Evolutionary conservation across 352 stramenopile species (phyloP).

Genomic region (Phytophthora ramorum): DNA sequence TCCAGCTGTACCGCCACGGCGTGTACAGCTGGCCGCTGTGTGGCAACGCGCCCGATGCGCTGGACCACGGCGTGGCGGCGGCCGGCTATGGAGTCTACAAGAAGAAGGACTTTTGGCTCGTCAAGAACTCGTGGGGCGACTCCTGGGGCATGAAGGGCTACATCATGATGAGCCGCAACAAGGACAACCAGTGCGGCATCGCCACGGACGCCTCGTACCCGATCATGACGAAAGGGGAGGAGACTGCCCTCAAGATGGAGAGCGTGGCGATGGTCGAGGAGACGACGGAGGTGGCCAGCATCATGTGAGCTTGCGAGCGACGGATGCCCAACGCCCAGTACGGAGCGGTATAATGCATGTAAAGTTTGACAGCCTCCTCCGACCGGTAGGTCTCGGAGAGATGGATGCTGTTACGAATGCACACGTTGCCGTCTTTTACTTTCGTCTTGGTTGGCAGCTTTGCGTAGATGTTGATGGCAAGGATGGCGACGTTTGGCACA

Average conservation of each 20-base stretch:
- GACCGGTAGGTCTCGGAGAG: not conserved
- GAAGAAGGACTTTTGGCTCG: conserved; percentile 92
- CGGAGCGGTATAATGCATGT: not conserved
- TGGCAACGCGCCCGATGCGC: conserved; percentile 82
- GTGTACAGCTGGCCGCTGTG: conserved; percentile 66
- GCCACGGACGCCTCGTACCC: conserved; percentile 85
- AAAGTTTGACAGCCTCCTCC: conserved; percentile 1
- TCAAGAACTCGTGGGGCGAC: conserved; percentile 94
- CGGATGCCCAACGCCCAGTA: not conserved
- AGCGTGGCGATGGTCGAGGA: conserved; percentile 15
- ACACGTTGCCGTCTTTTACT: conserved; percentile 11
- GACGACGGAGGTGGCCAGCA: conserved; percentile 33
- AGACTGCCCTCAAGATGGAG: not conserved
- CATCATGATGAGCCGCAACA: conserved; percentile 86
- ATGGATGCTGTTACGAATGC: conserved; percentile 21
- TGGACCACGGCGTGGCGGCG: conserved; percentile 96
- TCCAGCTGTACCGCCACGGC: conserved; percentile 79
- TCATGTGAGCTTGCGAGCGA: conserved; percentile 28
- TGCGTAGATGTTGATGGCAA: conserved; percentile 12
- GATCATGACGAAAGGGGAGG: conserved; percentile 43
- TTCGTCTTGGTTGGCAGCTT: conserved; percentile 3
- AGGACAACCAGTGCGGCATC: conserved; percentile 95
- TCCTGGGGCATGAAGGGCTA: conserved; percentile 92
- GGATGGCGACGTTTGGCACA: too few relatives aligned
- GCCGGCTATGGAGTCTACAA: conserved; percentile 92